Conservation (phyloP, 176 grass and related monocot species). For the Dendrocalamus sinicus region DNA sequence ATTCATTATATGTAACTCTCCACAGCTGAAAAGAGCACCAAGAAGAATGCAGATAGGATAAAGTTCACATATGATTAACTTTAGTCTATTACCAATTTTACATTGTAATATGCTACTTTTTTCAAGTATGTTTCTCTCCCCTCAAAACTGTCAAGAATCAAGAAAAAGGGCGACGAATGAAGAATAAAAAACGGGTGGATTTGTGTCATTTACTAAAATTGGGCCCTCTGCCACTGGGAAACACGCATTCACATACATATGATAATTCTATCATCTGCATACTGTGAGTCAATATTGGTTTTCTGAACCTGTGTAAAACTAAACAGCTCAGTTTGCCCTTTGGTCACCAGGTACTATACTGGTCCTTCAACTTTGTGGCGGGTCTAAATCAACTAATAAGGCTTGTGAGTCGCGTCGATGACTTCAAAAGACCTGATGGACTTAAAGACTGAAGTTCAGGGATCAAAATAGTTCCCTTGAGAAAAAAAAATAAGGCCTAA, state of each 20-base stretch:
- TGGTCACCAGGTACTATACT: background rate
- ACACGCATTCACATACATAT: background rate
- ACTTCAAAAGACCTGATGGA: background rate
- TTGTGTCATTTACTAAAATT: background rate
- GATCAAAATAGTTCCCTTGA: background rate
- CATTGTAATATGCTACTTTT: background rate
- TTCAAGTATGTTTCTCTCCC: background rate
- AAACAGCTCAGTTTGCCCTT: background rate
- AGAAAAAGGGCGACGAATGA: background rate
- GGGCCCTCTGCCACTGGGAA: background rate
- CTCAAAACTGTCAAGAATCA: background rate
- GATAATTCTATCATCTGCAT: background rate
- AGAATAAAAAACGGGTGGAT: background rate
- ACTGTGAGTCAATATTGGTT: background rate
- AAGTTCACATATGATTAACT: background rate
- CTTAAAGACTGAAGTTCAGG: background rate
- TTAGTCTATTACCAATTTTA: background rate
- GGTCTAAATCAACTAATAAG: background rate
- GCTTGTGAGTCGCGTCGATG: background rate
- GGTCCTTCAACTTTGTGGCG: background rate
- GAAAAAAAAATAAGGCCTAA: background rate
- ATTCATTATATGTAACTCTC: conserved; percentile 71
- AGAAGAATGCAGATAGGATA: conserved; percentile 26
- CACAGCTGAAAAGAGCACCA: conserved; percentile 57
- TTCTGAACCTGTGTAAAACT: background rate